Evolutionary conservation across 495 filamentous ascomycete species (phyloP).

Genomic region (Aeminium ludgeri): DNA sequence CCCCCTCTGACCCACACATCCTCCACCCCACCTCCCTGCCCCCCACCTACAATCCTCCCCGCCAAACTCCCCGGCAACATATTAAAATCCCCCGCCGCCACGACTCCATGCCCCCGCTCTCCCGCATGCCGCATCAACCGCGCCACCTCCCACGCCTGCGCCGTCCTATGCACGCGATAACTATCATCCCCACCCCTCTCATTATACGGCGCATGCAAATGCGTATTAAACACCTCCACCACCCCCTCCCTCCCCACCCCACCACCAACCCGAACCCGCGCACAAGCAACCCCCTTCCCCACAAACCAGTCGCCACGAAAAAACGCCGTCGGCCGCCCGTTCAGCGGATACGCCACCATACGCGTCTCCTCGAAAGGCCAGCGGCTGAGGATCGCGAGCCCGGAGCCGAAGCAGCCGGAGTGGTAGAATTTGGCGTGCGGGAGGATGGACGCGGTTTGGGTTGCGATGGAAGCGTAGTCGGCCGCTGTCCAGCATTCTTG

Average conservation of each 20-base stretch:
- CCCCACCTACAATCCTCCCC: constrained; percentile 64
- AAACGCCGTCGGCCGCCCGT: constrained; percentile 84
- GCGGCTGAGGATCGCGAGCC: constrained; percentile 78
- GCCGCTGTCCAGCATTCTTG: constrained; percentile 93
- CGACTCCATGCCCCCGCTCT: constrained; percentile 67
- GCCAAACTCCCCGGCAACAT: constrained; percentile 77
- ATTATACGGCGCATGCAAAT: constrained; percentile 87
- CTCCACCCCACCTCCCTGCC: constrained; percentile 58
- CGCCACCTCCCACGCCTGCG: constrained; percentile 94
- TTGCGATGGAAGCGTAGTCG: constrained; percentile 71
- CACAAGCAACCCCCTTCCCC: constrained; percentile 84
- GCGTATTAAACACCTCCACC: constrained; percentile 88
- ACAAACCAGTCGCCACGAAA: constrained; percentile 90
- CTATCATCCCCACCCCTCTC: constrained; percentile 63
- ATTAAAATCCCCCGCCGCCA: constrained; percentile 88
- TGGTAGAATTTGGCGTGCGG: constrained; percentile 91
- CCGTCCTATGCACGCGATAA: constrained; percentile 75
- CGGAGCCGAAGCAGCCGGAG: constrained; percentile 74
- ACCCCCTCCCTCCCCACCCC: constrained; percentile 39
- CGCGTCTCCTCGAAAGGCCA: constrained; percentile 91
- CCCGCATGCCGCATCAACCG: constrained; percentile 75
- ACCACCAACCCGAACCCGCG: constrained; percentile 57
- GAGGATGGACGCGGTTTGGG: constrained; percentile 56
- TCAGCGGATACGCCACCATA: constrained; percentile 78
- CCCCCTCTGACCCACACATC: constrained; percentile 66